phyloP scores from a whole-genome alignment of 371 early-diverging fungal genomes.

The Saksenaea vasiformis region DNA sequence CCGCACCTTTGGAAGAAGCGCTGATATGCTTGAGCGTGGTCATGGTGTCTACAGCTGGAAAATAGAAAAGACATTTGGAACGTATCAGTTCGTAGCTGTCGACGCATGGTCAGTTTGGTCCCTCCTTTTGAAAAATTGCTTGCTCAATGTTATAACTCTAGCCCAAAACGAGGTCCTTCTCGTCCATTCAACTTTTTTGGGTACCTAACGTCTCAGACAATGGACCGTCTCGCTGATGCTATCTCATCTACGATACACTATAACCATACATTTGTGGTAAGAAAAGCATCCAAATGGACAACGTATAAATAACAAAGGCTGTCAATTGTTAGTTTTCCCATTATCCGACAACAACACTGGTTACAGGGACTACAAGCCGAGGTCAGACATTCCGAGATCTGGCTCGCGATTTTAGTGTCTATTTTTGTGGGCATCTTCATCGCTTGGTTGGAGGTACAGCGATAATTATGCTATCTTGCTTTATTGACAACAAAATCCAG shows the following conservation, averaged over 20 bases:
- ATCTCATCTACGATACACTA: slow-evolving; percentile 23
- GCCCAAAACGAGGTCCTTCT: slow-evolving; percentile 75
- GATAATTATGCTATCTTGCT: not conserved
- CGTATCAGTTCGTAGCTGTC: slow-evolving; percentile 81
- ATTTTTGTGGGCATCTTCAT: slow-evolving; percentile 90
- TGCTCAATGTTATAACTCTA: slow-evolving; percentile 8
- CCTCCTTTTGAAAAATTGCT: not conserved
- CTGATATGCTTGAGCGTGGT: slow-evolving; percentile 50
- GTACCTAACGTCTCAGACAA: slow-evolving; percentile 68
- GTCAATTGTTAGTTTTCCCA: slow-evolving; percentile 62
- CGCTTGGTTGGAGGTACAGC: slow-evolving; percentile 63
- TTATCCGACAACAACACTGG: slow-evolving; percentile 83
- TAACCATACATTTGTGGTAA: slow-evolving; percentile 75
- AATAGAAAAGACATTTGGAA: slow-evolving; percentile 62
- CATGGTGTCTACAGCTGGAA: slow-evolving; percentile 58
- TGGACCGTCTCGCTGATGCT: slow-evolving; percentile 67
- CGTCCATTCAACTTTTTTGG: slow-evolving; percentile 94
- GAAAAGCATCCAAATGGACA: too few species aligned
- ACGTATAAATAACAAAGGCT: not conserved
- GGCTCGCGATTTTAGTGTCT: slow-evolving; percentile 63
- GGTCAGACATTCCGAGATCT: slow-evolving; percentile 68
- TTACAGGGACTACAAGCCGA: slow-evolving; percentile 66
- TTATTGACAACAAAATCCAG: slow-evolving; percentile 25
- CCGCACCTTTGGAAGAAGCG: slow-evolving; percentile 53
- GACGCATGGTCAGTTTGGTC: slow-evolving; percentile 73